Percentiles rank a stretch among this genome's conserved stretches.
These are phyloP conservation scores for Sclerotinia glacialis DNA, from an alignment of 2,329 filamentous ascomycete genomes.

Conservation along the genomic window DNA sequence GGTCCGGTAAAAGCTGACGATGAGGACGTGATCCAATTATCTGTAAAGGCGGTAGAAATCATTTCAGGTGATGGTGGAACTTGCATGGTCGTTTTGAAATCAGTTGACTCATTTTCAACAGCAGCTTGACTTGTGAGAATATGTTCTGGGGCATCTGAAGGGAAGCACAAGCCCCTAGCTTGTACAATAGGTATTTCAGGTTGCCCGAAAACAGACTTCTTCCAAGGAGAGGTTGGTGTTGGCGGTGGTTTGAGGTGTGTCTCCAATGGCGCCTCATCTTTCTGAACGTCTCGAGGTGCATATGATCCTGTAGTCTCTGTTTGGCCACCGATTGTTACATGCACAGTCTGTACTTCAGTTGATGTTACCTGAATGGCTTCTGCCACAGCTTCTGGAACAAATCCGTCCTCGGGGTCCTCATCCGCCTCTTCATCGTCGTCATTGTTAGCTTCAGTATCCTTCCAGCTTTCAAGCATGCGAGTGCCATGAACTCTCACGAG, in stretches of 20 bases:
- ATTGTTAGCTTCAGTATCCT: constrained; percentile 73
- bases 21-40: constrained; percentile 15
- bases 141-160: constrained; percentile 18
- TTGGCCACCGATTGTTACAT: neutral
- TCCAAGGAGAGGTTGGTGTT: constrained; percentile 11
- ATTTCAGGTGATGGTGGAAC: constrained; percentile 17
- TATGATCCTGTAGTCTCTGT: constrained; percentile 14
- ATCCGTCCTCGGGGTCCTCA: constrained; percentile 28
- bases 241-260: neutral
- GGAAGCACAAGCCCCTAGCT: constrained; percentile 11
- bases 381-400: constrained; percentile 41
- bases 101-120: constrained; percentile 1
- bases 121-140: constrained; percentile 8
- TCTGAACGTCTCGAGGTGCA: neutral
- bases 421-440: constrained; percentile 49
- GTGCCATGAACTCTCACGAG: constrained; percentile 88
- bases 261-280: constrained; percentile 7
- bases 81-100: constrained; percentile 9
- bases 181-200: neutral
- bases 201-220: neutral
- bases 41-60: constrained; percentile 18
- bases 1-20: constrained; percentile 12
- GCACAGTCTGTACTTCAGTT: constrained; percentile 25
- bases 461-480: constrained; percentile 89
- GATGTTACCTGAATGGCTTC: constrained; percentile 32